phyloP scores from a whole-genome alignment of 179 eudicot genomes.

The Drosera spatulata region DNA sequence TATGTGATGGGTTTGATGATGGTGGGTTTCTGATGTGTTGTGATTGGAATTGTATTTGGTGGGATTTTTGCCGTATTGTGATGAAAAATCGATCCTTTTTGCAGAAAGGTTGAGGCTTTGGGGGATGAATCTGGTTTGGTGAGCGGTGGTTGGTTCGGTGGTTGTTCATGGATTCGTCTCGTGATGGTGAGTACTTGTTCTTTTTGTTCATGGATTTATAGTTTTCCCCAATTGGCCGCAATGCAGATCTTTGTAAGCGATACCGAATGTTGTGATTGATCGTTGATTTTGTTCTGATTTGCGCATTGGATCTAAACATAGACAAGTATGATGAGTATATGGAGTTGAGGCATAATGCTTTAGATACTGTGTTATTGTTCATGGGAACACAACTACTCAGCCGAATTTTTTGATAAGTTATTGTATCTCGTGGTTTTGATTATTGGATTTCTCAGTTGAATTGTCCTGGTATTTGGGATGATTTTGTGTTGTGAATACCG shows the following conservation, averaged over 20 bases:
- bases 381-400: too few species aligned
- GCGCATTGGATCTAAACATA: not conserved
- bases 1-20: too few species aligned
- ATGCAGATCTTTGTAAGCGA: not conserved
- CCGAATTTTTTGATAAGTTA: too few species aligned
- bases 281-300: not conserved
- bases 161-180: slow-evolving; percentile 31
- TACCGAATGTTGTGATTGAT: not conserved
- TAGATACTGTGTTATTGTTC: too few species aligned
- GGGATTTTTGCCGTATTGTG: too few species aligned
- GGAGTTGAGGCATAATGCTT: too few species aligned
- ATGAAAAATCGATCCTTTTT: too few species aligned
- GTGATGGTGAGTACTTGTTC: slow-evolving; percentile 29
- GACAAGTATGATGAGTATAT: too few species aligned
- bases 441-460: too few species aligned
- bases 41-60: too few species aligned
- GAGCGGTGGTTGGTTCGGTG: slow-evolving; percentile 8
- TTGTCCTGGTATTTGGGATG: not conserved
- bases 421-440: too few species aligned
- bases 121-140: slow-evolving; percentile 17
- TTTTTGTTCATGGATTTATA: not conserved
- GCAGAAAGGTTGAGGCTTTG: slow-evolving; percentile 17
- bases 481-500: not conserved
- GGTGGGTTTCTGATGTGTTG: too few species aligned
- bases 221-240: not conserved